phyloP scores from a whole-genome alignment of 2,329 filamentous ascomycete genomes.

The Scortechinia acanthostroma region DNA sequence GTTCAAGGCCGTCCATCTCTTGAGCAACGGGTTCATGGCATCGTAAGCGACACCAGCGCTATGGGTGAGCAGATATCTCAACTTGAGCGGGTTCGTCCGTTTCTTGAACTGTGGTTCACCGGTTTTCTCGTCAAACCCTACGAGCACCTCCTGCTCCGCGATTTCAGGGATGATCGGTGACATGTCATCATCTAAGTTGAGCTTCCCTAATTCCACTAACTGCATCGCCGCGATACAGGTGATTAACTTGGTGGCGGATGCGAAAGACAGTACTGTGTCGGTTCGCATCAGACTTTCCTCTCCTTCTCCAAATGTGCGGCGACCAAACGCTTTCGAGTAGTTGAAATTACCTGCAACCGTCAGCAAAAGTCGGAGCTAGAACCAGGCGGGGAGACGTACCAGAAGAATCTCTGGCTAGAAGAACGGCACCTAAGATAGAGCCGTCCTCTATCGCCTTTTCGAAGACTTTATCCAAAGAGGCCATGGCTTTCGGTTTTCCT shows the following conservation, averaged over 20 bases:
- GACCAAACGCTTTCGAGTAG: no score
- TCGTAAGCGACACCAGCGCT: constrained; percentile 32
- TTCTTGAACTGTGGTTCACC: constrained; percentile 17
- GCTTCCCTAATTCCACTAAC: constrained; percentile 33
- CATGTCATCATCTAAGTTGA: constrained; percentile 36
- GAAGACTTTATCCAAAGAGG: no score
- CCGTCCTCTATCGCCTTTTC: no score
- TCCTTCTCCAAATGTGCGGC: no score
- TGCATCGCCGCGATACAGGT: constrained; percentile 35
- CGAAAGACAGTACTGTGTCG: constrained; percentile 21
- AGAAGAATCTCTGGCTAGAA: no score
- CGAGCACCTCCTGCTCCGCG: constrained; percentile 29
- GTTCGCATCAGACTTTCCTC: no score
- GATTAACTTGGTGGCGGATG: constrained; percentile 31
- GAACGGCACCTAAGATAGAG: no score
- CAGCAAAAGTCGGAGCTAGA: no score
- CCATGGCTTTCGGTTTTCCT: no score
- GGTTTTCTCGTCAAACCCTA: constrained; percentile 26
- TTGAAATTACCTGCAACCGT: no score
- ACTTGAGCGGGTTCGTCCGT: constrained; percentile 25
- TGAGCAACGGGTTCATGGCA: constrained; percentile 14
- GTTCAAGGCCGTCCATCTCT: constrained; percentile 5
- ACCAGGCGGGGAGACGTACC: no score
- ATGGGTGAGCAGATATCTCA: constrained; percentile 37
- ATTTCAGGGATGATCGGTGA: constrained; percentile 30